Base-by-base conservation (phyloP, 2,329 filamentous ascomycete species). In the Allantophomopsis lycopodina region DNA sequence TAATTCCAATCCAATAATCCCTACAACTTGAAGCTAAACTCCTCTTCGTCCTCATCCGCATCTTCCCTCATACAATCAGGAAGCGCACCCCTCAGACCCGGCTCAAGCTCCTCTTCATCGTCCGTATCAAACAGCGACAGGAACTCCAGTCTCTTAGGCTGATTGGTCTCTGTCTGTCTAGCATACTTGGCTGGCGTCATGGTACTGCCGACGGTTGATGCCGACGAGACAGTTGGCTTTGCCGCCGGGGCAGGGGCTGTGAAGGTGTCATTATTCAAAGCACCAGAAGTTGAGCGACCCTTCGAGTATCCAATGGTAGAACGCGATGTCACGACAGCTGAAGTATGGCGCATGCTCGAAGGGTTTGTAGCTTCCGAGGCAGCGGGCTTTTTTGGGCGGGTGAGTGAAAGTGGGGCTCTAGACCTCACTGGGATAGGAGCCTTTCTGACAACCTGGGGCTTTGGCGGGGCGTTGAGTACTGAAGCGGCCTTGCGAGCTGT, bases 291-390 rank as follows among this genome's bases (percentile, higher is more conserved):
- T 10, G 64, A 62, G 28, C 84, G 74, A 28, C 88, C 87, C 56
- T 82, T 85, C 41, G 74, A 83, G 55, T 94, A 94, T 13, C 88
- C 88, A 33, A 94, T 70, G 0, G 87, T 94, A 40, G 76, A 88
- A 46, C 79, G 76, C 2, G 87, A 94, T 5, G 76, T 77, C 5
- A 73, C 73, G 16, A 73, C 69, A 1, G 81, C 79, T 10, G 71
- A 66, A 7, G 69, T 69, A 46, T 75, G 72, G 36, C 76, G 73
- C 48, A 73, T 66, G 8, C 58, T 54, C n/a, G 66, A 66, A 1
- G 66, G 60, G 36, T 60, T 55, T 7, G 45, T 41, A n/a, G 40
- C 6, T 3, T 64, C 60, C 2, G 66, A 60, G 5, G 60, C 49
- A 5, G 59, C 50, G n/a, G 61, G 55, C 38, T 67, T 68, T 14